phyloP scores from a whole-genome alignment of 2,329 filamentous ascomycete species.

The Fusarium domesticum region DNA sequence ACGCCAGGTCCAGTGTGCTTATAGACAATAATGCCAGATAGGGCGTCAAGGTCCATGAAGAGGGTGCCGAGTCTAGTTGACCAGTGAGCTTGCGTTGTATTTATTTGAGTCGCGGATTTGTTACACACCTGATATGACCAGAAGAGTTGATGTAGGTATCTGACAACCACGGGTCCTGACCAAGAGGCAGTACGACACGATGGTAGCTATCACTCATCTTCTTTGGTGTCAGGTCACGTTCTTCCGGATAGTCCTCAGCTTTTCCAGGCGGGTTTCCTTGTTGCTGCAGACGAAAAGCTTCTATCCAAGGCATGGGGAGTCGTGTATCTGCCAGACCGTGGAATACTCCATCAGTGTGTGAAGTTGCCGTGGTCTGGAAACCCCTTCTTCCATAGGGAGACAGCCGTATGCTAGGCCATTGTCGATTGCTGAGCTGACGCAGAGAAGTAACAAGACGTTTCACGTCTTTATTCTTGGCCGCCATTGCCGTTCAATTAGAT shows the following conservation, averaged over 20 bases:
- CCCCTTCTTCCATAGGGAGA: not conserved
- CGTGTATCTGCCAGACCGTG: constrained; percentile 26
- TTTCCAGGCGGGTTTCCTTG: constrained; percentile 12
- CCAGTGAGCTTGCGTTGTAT: not conserved
- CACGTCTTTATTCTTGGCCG: constrained; percentile 6
- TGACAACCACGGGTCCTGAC: constrained; percentile 71
- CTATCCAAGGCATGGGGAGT: constrained; percentile 30
- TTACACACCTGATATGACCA: constrained; percentile 62
- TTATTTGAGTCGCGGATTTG: not conserved
- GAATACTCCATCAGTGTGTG: constrained; percentile 31
- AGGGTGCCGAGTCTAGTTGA: constrained; percentile 57
- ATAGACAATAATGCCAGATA: constrained; percentile 74
- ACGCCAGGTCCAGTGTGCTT: constrained; percentile 60
- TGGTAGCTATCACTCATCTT: constrained; percentile 34
- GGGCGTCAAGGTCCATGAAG: constrained; percentile 76
- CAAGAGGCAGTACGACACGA: constrained; percentile 55
- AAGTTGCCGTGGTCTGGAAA: constrained; percentile 19
- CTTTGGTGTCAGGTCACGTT: constrained; percentile 29
- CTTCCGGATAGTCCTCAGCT: constrained; percentile 8
- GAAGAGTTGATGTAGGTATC: constrained; percentile 76
- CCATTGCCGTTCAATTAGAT: constrained; percentile 7
- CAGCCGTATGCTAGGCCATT: not conserved
- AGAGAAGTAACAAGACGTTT: constrained; percentile 7
- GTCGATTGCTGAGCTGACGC: not conserved
- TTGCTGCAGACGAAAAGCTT: constrained; percentile 26